Evolutionary conservation across 768 basidiomycete species (phyloP), one percentile per base, ranked within the genome.

Genomic region (Hygrocybe coccinea): DNA sequence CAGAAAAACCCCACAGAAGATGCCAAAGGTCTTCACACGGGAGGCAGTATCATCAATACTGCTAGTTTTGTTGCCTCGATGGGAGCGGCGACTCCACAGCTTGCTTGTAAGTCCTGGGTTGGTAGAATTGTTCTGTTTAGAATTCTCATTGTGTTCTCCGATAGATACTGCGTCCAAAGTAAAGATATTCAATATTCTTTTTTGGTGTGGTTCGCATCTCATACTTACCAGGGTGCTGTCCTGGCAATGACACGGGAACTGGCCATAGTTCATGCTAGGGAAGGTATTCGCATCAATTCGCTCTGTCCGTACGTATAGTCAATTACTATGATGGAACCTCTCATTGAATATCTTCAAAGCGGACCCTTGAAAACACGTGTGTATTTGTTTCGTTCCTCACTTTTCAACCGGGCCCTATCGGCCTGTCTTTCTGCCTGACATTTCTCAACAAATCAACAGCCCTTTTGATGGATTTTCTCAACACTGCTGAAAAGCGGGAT

Each of bases 241-340:
- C 84, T 99, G 45, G 91, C 97, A 3, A 95, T 99, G 94, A 95
- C 93, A 14, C 85, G 97, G 37, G 97, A 99, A 67, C 79, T 98
- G 33, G 97, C 97, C 1, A 95, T 97, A 84, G 90, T 98, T 0
- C 97, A 99, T 70, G 97, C 97, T 43, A 80, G 88, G 58, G 97
- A 99, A 76, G 95, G 95, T 48, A 97, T 99, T 65, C 86, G 97
- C 25, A 63, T 97, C 70, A 99, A 99, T 74, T 85, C 94, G 10
- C 81, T 99, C 56, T 97, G 95, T 81, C 97, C 95, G 89, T 94
- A 72, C 67, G 90, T 77, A 15, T 29, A 19, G 24, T 38, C 2
- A 22, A 22, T 22, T 25, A 15, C 33, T 36, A 33, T 46, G 21
- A 24, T 41, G 24, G n/a, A 12, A 24, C 37, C n/a, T 3, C 25